Evolutionary conservation across 2,329 filamentous ascomycete genomes (phyloP), one percentile per base, ranked within the genome.

Genomic region (Hymenoscyphus salicellus): DNA sequence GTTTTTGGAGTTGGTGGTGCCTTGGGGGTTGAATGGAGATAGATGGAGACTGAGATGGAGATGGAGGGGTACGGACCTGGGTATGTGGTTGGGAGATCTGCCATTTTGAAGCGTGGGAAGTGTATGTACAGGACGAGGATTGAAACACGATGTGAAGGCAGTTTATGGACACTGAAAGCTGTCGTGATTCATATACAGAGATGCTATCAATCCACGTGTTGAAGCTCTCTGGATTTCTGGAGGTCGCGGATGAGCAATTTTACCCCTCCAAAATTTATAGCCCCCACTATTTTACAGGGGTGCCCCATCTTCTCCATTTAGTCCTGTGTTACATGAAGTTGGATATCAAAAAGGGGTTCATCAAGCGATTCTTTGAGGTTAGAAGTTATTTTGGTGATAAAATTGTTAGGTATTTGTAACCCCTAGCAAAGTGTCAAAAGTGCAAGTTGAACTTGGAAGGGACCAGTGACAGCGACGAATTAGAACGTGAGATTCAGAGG

Each of bases 21-120:
- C 38, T 61, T 57, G 23, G 60, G 61, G 57, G 49, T 38, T 30
- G 10, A 26, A 38, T 26, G 41, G 57, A n/a, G 62, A 17, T 17
- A n/a, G 62, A 17, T 17, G 5, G 61, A 46, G 58, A 55, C n/a
- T n/a, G 58, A 32, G 46, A n/a, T 20, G 17, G 20, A 5, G 56
- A 38, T 20, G n/a, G 30, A n/a, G 23, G 28, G 28, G 11, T 58
- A 20, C 28, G 17, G 56, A 68, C 72, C 68, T 62, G 71, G 56
- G 55, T 66, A 73, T 28, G 66, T 66, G 43, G 68, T 70, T 60
- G 72, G 72, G 20, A 73, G 67, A 14, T 69, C 67, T 65, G 70
- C 65, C 72, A 73, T 74, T 41, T 17, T 69, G 59, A 28, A 30
- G 36, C 8, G 14, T 4, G 8, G 17, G 11, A 20, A 5, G 20